phyloP scores from a whole-genome alignment of 2,329 filamentous ascomycete species.

The Neofusicoccum parvum region DNA sequence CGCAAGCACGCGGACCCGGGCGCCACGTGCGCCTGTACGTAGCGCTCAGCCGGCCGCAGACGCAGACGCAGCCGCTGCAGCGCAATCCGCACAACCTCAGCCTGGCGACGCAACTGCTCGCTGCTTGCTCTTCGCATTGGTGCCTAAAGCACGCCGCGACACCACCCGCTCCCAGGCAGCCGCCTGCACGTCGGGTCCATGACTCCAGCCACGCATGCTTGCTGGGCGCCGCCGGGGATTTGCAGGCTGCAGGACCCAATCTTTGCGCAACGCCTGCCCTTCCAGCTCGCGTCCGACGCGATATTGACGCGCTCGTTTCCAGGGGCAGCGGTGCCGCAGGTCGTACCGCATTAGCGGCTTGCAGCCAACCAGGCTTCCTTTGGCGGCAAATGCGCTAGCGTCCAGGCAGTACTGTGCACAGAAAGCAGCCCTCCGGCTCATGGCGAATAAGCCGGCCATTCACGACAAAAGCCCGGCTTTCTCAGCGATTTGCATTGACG shows the following conservation, averaged over 20 bases:
- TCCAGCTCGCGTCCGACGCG: neutral
- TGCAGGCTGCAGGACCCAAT: neutral
- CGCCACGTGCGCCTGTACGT: conserved; percentile 5
- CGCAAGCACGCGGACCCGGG: neutral
- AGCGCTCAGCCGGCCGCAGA: neutral
- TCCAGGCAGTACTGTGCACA: neutral
- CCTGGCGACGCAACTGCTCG: neutral
- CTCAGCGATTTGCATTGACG: conserved; percentile 1
- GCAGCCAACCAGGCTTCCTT: neutral
- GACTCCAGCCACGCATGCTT: neutral
- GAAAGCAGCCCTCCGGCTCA: too few species aligned
- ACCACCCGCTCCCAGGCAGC: neutral
- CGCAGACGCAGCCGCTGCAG: neutral
- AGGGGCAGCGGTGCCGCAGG: neutral
- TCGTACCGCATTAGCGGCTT: neutral
- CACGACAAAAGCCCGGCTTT: neutral
- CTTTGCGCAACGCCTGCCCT: neutral
- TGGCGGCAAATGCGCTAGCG: neutral
- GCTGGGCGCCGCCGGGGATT: neutral
- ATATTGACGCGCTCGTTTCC: neutral
- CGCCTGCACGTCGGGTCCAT: neutral
- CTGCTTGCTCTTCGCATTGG: too few species aligned
- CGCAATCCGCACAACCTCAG: neutral
- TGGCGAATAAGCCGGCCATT: neutral
- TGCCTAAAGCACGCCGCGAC: too few species aligned